Conservation (phyloP, 2,329 filamentous ascomycete genomes). For the Spiromastix sp. region DNA sequence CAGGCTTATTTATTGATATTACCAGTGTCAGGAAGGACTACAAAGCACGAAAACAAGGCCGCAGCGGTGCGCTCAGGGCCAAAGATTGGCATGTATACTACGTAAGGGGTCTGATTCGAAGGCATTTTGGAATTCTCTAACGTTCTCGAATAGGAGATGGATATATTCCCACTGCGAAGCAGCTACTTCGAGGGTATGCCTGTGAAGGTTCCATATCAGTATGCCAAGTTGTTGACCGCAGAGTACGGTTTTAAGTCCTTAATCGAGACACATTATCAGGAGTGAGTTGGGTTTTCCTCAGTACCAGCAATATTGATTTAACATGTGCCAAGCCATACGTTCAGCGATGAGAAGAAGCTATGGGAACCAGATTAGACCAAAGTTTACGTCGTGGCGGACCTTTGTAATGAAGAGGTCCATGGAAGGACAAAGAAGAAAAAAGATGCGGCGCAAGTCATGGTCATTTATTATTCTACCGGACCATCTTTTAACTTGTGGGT, state of each 20-base stretch:
- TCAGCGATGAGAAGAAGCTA: too few species aligned
- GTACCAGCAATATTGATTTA: too few species aligned
- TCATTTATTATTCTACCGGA: too few species aligned
- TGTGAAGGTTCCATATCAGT: slow-evolving; percentile 47
- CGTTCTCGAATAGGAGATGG: slow-evolving; percentile 25
- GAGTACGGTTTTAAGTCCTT: slow-evolving; percentile 38
- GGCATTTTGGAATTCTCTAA: not conserved
- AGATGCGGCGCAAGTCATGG: too few species aligned
- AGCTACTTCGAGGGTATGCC: slow-evolving; percentile 43
- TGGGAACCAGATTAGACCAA: too few species aligned
- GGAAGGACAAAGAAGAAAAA: too few species aligned
- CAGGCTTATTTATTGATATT: slow-evolving; percentile 53
- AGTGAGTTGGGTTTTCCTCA: too few species aligned
- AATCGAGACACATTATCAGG: slow-evolving; percentile 2
- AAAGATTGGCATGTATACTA: slow-evolving; percentile 48
- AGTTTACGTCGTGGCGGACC: too few species aligned
- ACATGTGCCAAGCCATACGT: too few species aligned
- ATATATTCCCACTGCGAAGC: slow-evolving; percentile 48
- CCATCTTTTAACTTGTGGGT: too few species aligned
- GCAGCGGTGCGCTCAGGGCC: slow-evolving; percentile 38
- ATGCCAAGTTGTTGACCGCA: slow-evolving; percentile 42
- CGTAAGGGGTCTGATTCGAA: slow-evolving; percentile 19
- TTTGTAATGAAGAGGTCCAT: too few species aligned
- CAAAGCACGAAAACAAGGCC: slow-evolving; percentile 27
- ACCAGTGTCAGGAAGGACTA: slow-evolving; percentile 44